Evolutionary conservation across 352 stramenopile species (phyloP).

Genomic region (Thalassiosira allenii): DNA sequence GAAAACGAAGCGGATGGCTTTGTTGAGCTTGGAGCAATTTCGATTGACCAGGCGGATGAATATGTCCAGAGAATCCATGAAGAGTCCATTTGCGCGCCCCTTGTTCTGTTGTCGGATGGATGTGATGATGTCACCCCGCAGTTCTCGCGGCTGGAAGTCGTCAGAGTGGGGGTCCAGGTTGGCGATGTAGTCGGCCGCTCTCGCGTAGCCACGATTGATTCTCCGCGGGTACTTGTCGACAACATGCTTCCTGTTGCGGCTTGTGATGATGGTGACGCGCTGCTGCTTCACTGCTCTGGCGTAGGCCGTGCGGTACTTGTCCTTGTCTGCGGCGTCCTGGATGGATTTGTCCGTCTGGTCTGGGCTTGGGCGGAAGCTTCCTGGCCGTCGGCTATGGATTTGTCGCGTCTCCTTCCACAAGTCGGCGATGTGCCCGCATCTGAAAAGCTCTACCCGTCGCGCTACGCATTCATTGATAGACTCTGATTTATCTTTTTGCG

Average conservation of each 20-base stretch:
- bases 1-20: slow-evolving; percentile 15
- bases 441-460: not conserved
- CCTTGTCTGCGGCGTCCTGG: slow-evolving; percentile 3
- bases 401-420: not conserved
- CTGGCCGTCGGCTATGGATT: not conserved
- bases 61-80: slow-evolving; percentile 23
- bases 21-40: slow-evolving; percentile 2
- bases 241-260: not conserved
- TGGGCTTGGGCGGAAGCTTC: not conserved
- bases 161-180: no score
- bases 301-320: slow-evolving; percentile 20
- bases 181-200: no score
- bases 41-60: slow-evolving; percentile 30
- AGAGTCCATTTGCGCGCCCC: slow-evolving; percentile 24
- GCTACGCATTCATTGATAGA: not conserved
- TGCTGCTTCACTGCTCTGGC: not conserved
- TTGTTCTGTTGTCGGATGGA: slow-evolving; percentile 4
- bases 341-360: not conserved
- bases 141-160: no score
- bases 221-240: not conserved
- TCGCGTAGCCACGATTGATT: no score
- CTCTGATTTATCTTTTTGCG: not conserved
- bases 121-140: slow-evolving; percentile 35
- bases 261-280: not conserved
- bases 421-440: not conserved